Conservation (phyloP, 2,329 filamentous ascomycete genomes). For the Orbilia brochopaga region DNA sequence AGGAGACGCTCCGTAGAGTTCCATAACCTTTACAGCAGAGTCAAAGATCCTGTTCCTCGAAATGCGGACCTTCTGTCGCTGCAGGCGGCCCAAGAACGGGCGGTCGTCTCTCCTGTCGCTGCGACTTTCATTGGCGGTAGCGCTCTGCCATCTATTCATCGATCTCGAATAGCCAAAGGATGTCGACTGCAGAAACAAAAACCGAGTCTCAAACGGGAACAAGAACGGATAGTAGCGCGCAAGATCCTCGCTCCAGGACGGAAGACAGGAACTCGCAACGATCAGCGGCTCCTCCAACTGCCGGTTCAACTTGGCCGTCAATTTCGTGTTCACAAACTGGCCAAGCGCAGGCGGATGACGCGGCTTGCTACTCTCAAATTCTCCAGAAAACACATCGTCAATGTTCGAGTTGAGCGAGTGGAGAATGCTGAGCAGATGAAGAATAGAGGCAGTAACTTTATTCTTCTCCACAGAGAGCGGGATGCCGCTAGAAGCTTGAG, state of each 20-base stretch:
- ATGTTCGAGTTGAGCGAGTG: slow-evolving; percentile 92
- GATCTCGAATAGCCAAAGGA: slow-evolving; percentile 97
- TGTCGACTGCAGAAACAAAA: slow-evolving; percentile 95
- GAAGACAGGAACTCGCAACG: slow-evolving; percentile 93
- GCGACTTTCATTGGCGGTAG: slow-evolving; percentile 76
- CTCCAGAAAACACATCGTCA: slow-evolving; percentile 84
- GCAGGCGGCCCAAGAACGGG: slow-evolving; percentile 86
- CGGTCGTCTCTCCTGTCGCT: slow-evolving; percentile 82
- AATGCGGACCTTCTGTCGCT: slow-evolving; percentile 97
- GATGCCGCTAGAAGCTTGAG: slow-evolving; percentile 65
- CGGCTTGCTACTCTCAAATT: slow-evolving; percentile 69
- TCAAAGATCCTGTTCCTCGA: slow-evolving; percentile 93
- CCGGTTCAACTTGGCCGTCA: slow-evolving; percentile 95
- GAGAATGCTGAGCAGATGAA: slow-evolving; percentile 84
- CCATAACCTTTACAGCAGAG: slow-evolving; percentile 98
- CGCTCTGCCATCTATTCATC: slow-evolving; percentile 96
- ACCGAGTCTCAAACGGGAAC: slow-evolving; percentile 96
- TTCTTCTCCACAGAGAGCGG: slow-evolving; percentile 82
- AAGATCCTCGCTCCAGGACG: slow-evolving; percentile 93
- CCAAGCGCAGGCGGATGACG: slow-evolving; percentile 81
- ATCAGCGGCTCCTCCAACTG: slow-evolving; percentile 96
- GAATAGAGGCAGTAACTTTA: slow-evolving; percentile 82
- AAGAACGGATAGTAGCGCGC: slow-evolving; percentile 93
- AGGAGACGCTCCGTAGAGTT: slow-evolving; percentile 93
- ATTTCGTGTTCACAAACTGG: slow-evolving; percentile 97